A percentile compares a stretch with the other conserved stretches of the same genome.
phyloP scores from a whole-genome alignment of 805 yeast species.

The Candida verbasci region DNA sequence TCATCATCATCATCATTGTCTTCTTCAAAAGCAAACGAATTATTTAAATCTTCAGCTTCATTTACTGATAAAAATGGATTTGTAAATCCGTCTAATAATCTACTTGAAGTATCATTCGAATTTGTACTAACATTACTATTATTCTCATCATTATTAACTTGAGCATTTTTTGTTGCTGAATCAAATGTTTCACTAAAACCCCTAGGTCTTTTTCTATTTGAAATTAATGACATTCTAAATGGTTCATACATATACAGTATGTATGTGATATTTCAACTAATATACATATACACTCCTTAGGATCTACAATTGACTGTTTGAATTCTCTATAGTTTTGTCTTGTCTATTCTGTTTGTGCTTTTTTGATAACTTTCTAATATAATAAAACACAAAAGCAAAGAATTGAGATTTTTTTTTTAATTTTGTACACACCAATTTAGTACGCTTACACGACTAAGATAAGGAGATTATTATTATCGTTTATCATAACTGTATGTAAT shows the following conservation, averaged over 20 bases:
- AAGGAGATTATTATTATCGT: no score
- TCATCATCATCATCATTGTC: constrained; percentile 28
- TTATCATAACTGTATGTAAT: no score
- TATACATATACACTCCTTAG: background rate
- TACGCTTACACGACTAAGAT: no score
- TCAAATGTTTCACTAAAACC: constrained; percentile 41
- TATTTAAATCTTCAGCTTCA: constrained; percentile 5
- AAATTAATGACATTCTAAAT: constrained; percentile 29
- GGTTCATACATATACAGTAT: background rate
- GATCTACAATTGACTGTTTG: background rate
- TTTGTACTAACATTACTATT: constrained; percentile 3
- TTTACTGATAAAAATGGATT: constrained; percentile 9
- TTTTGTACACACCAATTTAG: no score
- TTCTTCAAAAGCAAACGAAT: constrained; percentile 6
- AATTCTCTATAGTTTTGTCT: background rate
- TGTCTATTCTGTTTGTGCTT: background rate
- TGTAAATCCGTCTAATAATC: background rate
- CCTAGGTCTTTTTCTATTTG: constrained; percentile 42
- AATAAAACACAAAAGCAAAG: no score
- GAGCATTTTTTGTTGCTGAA: constrained; percentile 6
- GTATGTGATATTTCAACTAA: background rate
- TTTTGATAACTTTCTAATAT: no score
- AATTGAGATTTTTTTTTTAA: no score
- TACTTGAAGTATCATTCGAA: background rate
- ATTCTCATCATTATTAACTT: no score